Percentiles rank a stretch among this genome's conserved stretches.
These are phyloP conservation scores for Venturiaceae sp. DNA, from an alignment of 2,329 filamentous ascomycete genomes.

Conservation along the genomic window DNA sequence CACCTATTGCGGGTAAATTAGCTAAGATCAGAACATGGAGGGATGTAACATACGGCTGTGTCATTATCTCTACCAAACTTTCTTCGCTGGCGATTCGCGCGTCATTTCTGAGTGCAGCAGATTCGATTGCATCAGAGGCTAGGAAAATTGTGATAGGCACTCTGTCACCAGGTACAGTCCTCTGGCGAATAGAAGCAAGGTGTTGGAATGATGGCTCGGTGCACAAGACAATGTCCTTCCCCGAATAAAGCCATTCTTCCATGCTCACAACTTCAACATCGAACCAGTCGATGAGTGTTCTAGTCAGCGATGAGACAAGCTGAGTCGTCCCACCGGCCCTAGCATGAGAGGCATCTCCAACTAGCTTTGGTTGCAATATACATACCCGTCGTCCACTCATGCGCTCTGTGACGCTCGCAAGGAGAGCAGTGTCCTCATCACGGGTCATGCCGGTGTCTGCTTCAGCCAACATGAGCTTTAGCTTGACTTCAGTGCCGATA, in stretches of 20 bases:
- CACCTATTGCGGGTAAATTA: not conserved
- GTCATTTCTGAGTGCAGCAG: conserved; percentile 20
- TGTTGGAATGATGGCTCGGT: conserved; percentile 22
- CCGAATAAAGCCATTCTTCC: not conserved
- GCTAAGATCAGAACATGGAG: not conserved
- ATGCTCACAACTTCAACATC: not conserved
- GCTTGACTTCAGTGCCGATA: conserved; percentile 3
- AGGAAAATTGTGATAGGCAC: conserved; percentile 21
- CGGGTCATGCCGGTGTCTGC: too few relatives aligned
- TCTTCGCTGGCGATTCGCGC: conserved; percentile 18
- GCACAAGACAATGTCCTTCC: conserved; percentile 22
- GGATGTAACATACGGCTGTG: not conserved
- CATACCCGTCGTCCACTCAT: too few relatives aligned
- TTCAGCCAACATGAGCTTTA: conserved; percentile 3
- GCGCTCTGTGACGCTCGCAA: too few relatives aligned
- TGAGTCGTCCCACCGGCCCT: too few relatives aligned
- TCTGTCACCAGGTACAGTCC: conserved; percentile 6
- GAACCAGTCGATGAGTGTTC: not conserved
- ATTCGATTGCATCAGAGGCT: conserved; percentile 21
- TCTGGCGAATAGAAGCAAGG: conserved; percentile 15
- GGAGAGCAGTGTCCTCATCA: too few relatives aligned
- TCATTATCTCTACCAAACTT: conserved; percentile 5
- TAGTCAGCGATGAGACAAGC: not conserved
- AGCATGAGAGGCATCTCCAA: too few relatives aligned
- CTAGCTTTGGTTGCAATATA: too few relatives aligned